A percentile compares a stretch with the other conserved stretches of the same genome.
phyloP scores from a whole-genome alignment of 768 basidiomycete species.

The Amanita phalloides region DNA sequence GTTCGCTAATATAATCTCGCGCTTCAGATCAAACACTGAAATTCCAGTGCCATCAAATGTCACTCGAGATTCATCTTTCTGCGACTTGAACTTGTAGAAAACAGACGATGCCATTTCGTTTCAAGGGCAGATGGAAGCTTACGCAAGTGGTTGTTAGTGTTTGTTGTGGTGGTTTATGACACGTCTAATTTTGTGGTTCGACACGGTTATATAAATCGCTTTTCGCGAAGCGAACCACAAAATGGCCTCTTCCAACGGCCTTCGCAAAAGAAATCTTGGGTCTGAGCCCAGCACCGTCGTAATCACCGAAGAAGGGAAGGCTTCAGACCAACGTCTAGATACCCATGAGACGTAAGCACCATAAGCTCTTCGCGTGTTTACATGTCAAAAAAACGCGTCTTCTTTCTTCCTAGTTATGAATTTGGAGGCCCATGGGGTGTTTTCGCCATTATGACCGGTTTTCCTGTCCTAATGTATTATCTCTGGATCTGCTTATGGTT shows the following conservation, averaged over 20 bases:
- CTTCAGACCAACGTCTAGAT: constrained; percentile 65
- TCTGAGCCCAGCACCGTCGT: constrained; percentile 17
- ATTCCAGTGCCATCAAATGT: constrained; percentile 98
- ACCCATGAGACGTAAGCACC: constrained; percentile 45
- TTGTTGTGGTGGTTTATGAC: not conserved
- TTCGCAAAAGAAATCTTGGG: constrained; percentile 9
- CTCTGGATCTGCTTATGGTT: constrained; percentile 97
- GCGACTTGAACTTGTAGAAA: constrained; percentile 96
- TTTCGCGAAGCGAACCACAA: not conserved
- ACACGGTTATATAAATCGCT: not conserved
- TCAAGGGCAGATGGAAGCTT: constrained; percentile 12
- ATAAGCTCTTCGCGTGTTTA: not conserved
- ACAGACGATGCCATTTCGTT: constrained; percentile 77
- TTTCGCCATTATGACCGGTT: constrained; percentile 85
- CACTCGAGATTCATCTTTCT: constrained; percentile 89
- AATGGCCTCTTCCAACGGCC: constrained; percentile 2
- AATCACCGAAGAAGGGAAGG: constrained; percentile 62
- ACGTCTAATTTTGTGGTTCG: not conserved
- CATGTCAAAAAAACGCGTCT: constrained; percentile 8
- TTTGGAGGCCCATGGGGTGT: constrained; percentile 95
- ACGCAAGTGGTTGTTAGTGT: not conserved
- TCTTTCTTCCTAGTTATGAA: constrained; percentile 58
- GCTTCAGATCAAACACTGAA: constrained; percentile 98
- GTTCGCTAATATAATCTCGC: constrained; percentile 94
- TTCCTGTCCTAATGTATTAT: constrained; percentile 96